These are phyloP conservation scores for Phylloporus rhodoxanthus DNA, from an alignment of 768 basidiomycete genomes.

Conservation along the genomic window DNA sequence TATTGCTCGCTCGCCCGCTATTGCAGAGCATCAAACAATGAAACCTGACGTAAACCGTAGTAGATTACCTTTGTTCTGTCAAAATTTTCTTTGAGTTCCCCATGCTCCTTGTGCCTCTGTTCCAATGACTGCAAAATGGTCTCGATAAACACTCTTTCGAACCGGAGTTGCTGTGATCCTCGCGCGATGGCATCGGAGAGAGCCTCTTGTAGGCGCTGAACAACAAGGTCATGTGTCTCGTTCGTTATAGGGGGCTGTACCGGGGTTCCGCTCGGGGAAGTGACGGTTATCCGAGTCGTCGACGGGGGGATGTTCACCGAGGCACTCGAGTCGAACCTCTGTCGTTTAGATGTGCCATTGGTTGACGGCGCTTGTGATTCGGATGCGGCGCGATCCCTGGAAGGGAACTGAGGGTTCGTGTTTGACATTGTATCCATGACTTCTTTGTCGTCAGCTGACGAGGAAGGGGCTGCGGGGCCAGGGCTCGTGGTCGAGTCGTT, in stretches of 20 bases:
- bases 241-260: slow-evolving; percentile 20
- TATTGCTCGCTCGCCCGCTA: slow-evolving; percentile 90
- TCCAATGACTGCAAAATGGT: slow-evolving; percentile 63
- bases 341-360: slow-evolving; percentile 9
- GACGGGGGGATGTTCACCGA: slow-evolving; percentile 14
- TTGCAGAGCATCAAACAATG: slow-evolving; percentile 1
- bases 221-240: slow-evolving; percentile 43
- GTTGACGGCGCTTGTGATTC: slow-evolving; percentile 25
- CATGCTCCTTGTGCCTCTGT: slow-evolving; percentile 52
- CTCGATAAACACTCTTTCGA: slow-evolving; percentile 73
- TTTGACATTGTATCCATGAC: slow-evolving; percentile 12
- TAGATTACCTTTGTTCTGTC: slow-evolving; percentile 76
- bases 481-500: background rate
- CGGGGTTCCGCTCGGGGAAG: slow-evolving; percentile 34
- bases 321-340: slow-evolving; percentile 24
- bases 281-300: slow-evolving; percentile 41
- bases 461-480: background rate
- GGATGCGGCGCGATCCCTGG: slow-evolving; percentile 27
- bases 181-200: slow-evolving; percentile 55
- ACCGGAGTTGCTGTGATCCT: slow-evolving; percentile 52
- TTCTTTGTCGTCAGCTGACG: slow-evolving; percentile 4
- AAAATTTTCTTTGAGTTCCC: slow-evolving; percentile 66
- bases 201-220: slow-evolving; percentile 53
- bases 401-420: slow-evolving; percentile 9
- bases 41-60: background rate